Evolutionary conservation across 2,329 filamentous ascomycete genomes (phyloP), one percentile per base, ranked within the genome.

Genomic region (Samsoniella hepiali): DNA sequence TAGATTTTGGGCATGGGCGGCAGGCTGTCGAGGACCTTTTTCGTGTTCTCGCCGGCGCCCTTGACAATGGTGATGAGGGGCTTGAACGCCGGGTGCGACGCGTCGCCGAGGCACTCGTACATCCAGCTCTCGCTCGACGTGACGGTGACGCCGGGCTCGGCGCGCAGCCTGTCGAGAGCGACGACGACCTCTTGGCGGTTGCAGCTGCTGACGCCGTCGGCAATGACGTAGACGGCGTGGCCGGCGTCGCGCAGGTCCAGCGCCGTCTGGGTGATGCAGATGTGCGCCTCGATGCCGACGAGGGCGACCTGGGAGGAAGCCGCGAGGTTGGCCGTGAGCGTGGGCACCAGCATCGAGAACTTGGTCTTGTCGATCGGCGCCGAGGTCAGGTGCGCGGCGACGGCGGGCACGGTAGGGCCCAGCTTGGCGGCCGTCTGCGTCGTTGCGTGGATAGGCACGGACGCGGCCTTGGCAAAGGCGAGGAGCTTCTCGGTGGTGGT

Each of bases 201-300:
- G 74, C 91, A 92, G 77, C 90, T 94, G 72, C 90, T 93, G 49
- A 98, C 93, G 38, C 87, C 94, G 75, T 98, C 94, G 59, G 93
- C 91, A 38, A 97, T 81, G 45, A 98, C 80, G 75, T 96, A 97
- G 7, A 97, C 94, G 60, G 81, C 81, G 75, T 97, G 91, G 1
- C 93, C 93, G 1, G 83, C 82, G 29, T 81, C 79, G 50, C 95
- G 79, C 56, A 96, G 79, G 78, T 97, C 94, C 49, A 97, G 82
- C 17, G 91, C 87, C 49, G 94, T 97, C 82, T 98, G 94, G 65
- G 91, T 93, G 36, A 98, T 88, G 80, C 94, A 98, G 73, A 98
- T 95, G 77, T 98, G 94, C 47, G 87, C 86, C 78, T 98, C 94
- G 73, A 98, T 97, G 44, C 94, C 94, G 17, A 97, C 89, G 66